Evolutionary conservation across 805 yeast species (phyloP), one percentile per base, ranked within the genome.

Genomic region (Ogataea corticis): DNA sequence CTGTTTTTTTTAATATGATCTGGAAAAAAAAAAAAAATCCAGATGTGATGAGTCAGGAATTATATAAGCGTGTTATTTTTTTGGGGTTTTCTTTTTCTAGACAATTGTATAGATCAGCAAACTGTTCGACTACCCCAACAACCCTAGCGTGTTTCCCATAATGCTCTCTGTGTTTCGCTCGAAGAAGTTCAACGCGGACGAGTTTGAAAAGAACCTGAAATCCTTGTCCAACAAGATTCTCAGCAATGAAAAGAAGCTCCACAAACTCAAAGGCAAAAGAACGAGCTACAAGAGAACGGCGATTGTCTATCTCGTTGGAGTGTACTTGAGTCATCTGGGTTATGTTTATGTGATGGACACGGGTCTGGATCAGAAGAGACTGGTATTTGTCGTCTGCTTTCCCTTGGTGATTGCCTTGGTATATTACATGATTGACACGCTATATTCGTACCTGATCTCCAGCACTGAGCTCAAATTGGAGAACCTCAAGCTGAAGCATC

Each of bases 201-300:
- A 54, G 33, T 76, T 69, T 54, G 82, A 77, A 46, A 67, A 63
- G 46, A 71, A 72, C 27, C 59, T 77, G 32, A 67, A 72, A 16
- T 34, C 52, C 2, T 43, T 77, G 11, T 62, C 78, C 0, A 59
- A 57, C 2, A 59, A 63, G 19, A 74, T 76, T 33, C 44, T 56
- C 6, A 42, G 35, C 14, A 60, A 50, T 39, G 64, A 60, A 21
- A 62, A 59, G 36, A 45, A 42, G 16, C 44, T 59, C 6, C 46
- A 55, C 10, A 41, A 37, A 27, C 48, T 57, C 36, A 44, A 38
- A 16, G 30, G 42, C 15, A 55, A 54, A 16, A 51, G 47, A 32
- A 32, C 40, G 2, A 47, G 52, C 17, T 58, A 56, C 46, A 48
- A 48, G 31, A 50, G 41, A 17, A 31, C 49, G 13, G n/a, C 50